Evolutionary conservation across 768 basidiomycete species (phyloP).

Genomic region (Lactarius pseudohatsudake): DNA sequence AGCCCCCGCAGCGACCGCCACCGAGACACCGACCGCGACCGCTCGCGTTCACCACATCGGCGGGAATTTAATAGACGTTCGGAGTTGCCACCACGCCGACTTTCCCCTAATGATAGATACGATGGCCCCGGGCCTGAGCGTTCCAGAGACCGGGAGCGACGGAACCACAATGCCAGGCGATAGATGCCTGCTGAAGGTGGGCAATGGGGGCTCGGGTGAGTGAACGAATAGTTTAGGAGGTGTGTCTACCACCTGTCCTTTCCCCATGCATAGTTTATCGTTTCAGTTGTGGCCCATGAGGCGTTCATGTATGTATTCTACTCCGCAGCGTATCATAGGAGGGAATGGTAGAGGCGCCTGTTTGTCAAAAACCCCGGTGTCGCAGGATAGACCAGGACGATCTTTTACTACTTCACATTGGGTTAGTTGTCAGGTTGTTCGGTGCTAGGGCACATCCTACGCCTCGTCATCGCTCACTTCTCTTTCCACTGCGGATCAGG

Average conservation of each 20-base stretch:
- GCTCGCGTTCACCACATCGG: conserved; percentile 31
- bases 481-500: not conserved
- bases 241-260: not conserved
- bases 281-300: not conserved
- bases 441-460: not conserved
- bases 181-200: not conserved
- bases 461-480: not conserved
- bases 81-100: not conserved
- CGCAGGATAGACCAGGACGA: not conserved
- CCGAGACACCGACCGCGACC: conserved; percentile 11
- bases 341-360: not conserved
- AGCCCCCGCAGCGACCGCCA: conserved; percentile 26
- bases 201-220: not conserved
- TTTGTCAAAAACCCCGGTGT: not conserved
- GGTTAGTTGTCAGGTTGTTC: not conserved
- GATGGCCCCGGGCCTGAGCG: conserved; percentile 39
- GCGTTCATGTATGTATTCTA: not conserved
- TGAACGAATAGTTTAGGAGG: not conserved
- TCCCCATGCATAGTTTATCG: not conserved
- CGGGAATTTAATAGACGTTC: conserved; percentile 20
- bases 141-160: conserved; percentile 49
- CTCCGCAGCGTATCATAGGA: not conserved
- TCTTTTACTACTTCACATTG: not conserved
- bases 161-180: conserved; percentile 40
- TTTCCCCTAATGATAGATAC: conserved; percentile 33